Conservation (phyloP, 179 eudicot genomes). For the Silene coronaria region DNA sequence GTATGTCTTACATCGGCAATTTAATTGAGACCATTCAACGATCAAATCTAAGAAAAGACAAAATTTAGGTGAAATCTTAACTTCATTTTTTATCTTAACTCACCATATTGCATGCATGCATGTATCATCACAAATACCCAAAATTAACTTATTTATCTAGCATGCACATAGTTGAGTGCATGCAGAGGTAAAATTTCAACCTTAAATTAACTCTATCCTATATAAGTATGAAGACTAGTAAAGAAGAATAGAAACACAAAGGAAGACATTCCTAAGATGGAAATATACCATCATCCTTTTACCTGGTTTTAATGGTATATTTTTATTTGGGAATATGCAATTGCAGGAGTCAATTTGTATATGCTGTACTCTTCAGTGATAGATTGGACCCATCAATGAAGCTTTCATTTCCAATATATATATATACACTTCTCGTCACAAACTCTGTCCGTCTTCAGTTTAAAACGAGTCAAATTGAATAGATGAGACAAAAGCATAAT, state of each 20-base stretch:
- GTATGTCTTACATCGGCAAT: neutral
- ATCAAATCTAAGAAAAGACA: neutral
- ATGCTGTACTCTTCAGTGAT: neutral
- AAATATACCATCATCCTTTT: conserved; percentile 33
- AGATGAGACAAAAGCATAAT: too few species aligned
- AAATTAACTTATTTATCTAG: neutral
- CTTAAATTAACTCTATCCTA: too few species aligned
- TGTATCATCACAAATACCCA: too few species aligned
- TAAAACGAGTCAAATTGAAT: neutral
- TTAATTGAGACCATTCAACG: neutral
- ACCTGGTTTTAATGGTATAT: conserved; percentile 26
- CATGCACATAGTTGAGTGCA: neutral
- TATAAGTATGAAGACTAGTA: conserved; percentile 1
- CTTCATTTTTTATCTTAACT: neutral
- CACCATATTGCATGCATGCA: neutral
- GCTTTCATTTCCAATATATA: neutral
- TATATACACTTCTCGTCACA: too few species aligned
- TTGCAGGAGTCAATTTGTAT: conserved; percentile 13
- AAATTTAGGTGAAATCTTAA: neutral
- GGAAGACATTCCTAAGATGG: conserved; percentile 36
- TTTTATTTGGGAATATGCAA: conserved; percentile 14
- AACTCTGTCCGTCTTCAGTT: neutral
- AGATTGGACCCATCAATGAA: conserved; percentile 39
- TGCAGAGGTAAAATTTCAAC: neutral
- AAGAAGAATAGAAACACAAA: conserved; percentile 10